These are phyloP conservation scores for Geotrichum reessii DNA, from an alignment of 1,139 yeast genomes.

Conservation along the genomic window DNA sequence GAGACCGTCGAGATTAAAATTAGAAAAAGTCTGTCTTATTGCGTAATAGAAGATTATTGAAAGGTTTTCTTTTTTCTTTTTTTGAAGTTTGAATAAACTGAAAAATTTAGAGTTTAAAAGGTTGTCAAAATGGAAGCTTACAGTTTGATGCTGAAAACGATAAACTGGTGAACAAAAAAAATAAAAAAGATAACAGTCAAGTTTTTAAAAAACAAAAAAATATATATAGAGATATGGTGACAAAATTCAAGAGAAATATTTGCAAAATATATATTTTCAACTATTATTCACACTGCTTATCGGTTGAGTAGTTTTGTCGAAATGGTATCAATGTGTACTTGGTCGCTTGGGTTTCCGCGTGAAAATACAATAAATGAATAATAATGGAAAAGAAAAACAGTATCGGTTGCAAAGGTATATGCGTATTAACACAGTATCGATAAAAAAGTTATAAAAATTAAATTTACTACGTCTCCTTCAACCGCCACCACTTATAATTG, in stretches of 20 bases:
- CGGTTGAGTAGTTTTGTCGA: background rate
- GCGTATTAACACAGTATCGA: background rate
- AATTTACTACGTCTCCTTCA: too few species aligned
- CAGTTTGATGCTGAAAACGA: background rate
- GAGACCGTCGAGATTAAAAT: background rate
- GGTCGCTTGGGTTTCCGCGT: too few species aligned
- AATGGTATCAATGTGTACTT: too few species aligned
- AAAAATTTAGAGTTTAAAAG: too few species aligned
- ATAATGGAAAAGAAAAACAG: background rate
- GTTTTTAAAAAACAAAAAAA: too few species aligned
- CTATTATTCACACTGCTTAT: background rate
- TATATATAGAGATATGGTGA: too few species aligned
- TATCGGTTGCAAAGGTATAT: background rate
- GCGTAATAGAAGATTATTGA: too few species aligned
- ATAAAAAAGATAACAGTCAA: background rate
- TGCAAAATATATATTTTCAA: background rate
- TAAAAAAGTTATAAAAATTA: background rate
- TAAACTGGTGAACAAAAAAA: background rate
- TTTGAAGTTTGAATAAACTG: too few species aligned
- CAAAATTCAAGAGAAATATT: background rate
- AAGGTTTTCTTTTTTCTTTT: too few species aligned
- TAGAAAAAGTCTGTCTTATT: background rate
- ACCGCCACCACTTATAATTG: too few species aligned
- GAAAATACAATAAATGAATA: too few species aligned
- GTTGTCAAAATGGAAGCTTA: background rate